Percentiles rank a stretch among this genome's conserved stretches.
phyloP scores from a whole-genome alignment of 2,329 filamentous ascomycete species.

The Pyrenochaeta sp. region DNA sequence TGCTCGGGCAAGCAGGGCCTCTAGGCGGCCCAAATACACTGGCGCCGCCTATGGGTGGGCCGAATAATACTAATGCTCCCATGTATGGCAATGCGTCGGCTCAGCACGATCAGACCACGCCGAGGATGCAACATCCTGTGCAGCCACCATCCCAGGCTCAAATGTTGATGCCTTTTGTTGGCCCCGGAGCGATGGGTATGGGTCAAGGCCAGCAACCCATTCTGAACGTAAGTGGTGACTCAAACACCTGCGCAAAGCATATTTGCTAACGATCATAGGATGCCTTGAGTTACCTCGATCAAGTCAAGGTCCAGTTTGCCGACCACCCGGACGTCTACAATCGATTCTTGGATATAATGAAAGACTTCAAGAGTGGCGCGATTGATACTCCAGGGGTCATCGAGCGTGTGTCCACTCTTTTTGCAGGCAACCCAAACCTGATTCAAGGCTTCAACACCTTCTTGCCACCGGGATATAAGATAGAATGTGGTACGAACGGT shows the following conservation, averaged over 20 bases:
- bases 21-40: constrained; percentile 59
- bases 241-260: not conserved
- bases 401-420: constrained; percentile 92
- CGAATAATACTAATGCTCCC: constrained; percentile 67
- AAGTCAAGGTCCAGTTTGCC: constrained; percentile 97
- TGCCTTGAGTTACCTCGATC: constrained; percentile 94
- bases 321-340: constrained; percentile 98
- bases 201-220: constrained; percentile 86
- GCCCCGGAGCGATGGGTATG: constrained; percentile 64
- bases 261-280: constrained; percentile 50
- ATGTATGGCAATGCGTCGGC: constrained; percentile 77
- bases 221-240: constrained; percentile 60
- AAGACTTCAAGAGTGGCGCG: constrained; percentile 98
- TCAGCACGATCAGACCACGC: constrained; percentile 63
- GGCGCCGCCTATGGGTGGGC: constrained; percentile 63
- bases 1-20: constrained; percentile 69
- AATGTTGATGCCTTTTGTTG: constrained; percentile 60
- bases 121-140: constrained; percentile 68
- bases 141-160: constrained; percentile 63
- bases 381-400: constrained; percentile 99
- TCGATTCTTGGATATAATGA: constrained; percentile 97
- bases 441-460: constrained; percentile 99
- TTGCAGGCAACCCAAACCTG: constrained; percentile 91
- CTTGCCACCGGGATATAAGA: constrained; percentile 91
- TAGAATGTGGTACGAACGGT: constrained; percentile 92